Conservation (phyloP, 345 rosid genomes). For the Murraya paniculata region DNA sequence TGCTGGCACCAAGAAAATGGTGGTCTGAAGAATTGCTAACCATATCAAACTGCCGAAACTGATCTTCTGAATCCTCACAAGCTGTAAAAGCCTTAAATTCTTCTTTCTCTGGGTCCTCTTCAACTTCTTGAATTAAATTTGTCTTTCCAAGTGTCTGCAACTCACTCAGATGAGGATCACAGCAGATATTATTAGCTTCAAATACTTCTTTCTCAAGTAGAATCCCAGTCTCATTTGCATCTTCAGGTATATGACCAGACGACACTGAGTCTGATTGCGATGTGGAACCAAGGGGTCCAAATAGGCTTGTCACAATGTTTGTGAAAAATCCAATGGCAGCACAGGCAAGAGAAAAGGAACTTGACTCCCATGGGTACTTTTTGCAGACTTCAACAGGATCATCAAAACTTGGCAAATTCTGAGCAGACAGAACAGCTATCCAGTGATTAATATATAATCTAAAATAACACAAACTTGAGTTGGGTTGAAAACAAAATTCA, state of each 20-base stretch:
- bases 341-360: slow-evolving; percentile 55
- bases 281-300: slow-evolving; percentile 47
- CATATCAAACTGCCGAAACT: slow-evolving; percentile 72
- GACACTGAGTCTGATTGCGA: slow-evolving; percentile 35
- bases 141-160: slow-evolving; percentile 18
- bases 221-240: slow-evolving; percentile 30
- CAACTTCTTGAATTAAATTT: slow-evolving; percentile 27
- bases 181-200: slow-evolving; percentile 30
- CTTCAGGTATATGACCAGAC: slow-evolving; percentile 37
- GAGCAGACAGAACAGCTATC: slow-evolving; percentile 19
- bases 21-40: slow-evolving; percentile 72
- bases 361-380: slow-evolving; percentile 29
- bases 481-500: neutral
- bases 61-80: slow-evolving; percentile 22
- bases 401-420: slow-evolving; percentile 46
- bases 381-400: slow-evolving; percentile 31
- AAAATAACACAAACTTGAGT: slow-evolving; percentile 4
- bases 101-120: slow-evolving; percentile 24
- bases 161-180: slow-evolving; percentile 36
- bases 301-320: slow-evolving; percentile 50
- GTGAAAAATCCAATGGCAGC: slow-evolving; percentile 67
- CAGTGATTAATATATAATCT: slow-evolving; percentile 7
- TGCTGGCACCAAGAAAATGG: slow-evolving; percentile 54
- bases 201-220: slow-evolving; percentile 27
- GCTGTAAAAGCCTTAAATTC: slow-evolving; percentile 19